Evolutionary conservation across 2,329 filamentous ascomycete genomes (phyloP).

Genomic region (Aaosphaeria pasadenensis): DNA sequence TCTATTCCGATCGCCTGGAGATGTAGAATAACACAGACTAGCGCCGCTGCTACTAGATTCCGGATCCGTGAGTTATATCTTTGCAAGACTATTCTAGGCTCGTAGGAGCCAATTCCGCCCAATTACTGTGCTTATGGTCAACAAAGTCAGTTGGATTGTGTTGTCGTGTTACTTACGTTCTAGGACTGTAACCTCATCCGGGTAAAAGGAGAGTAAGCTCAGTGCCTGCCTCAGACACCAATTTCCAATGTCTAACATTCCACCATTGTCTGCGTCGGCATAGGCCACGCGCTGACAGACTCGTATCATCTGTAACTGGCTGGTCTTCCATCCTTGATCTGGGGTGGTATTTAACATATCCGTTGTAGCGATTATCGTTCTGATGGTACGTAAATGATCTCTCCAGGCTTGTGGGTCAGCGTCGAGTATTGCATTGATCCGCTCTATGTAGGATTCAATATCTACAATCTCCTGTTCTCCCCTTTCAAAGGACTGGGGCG

Average conservation of each 20-base stretch:
- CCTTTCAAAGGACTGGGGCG: no score
- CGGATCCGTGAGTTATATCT: conserved; percentile 46
- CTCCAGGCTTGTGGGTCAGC: conserved; percentile 28
- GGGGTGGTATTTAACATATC: conserved; percentile 14
- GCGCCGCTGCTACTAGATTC: conserved; percentile 36
- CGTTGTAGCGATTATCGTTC: conserved; percentile 13
- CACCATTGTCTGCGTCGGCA: conserved; percentile 47
- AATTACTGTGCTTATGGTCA: conserved; percentile 37
- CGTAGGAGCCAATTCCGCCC: conserved; percentile 51
- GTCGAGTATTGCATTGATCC: conserved; percentile 31
- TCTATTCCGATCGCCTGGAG: no score
- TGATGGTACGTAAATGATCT: conserved; percentile 17
- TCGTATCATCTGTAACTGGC: conserved; percentile 32
- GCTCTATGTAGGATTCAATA: no score
- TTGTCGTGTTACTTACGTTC: conserved; percentile 31
- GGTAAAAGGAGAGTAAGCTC: conserved; percentile 42
- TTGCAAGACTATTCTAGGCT: conserved; percentile 49
- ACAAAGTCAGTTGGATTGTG: background rate
- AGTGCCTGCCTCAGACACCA: conserved; percentile 52
- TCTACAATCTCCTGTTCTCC: no score
- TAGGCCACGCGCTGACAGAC: conserved; percentile 51
- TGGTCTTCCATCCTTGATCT: conserved; percentile 11
- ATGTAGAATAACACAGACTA: no score
- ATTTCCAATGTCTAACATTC: conserved; percentile 45
- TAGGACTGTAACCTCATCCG: conserved; percentile 44